Percentiles rank a stretch among this genome's conserved stretches.
Conservation (phyloP, 164 flowering plant species). For the Magnolia sinica region DNA sequence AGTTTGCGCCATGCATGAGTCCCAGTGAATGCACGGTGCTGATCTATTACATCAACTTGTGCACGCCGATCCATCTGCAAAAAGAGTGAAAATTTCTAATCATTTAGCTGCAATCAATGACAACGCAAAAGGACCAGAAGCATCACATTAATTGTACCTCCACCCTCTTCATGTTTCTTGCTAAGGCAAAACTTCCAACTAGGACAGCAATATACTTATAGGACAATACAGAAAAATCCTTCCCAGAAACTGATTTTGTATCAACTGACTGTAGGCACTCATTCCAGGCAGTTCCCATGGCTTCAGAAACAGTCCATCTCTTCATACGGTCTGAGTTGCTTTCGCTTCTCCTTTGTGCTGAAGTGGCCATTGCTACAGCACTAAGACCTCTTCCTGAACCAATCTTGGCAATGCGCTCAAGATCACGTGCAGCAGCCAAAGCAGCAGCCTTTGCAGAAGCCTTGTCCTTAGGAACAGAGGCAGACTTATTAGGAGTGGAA, state of each 20-base stretch:
- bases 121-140: constrained; percentile 1
- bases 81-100: neutral
- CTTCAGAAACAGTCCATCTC: constrained; percentile 92
- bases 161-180: constrained; percentile 87
- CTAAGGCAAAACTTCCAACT: constrained; percentile 96
- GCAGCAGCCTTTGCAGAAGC: constrained; percentile 99
- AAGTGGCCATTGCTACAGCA: constrained; percentile 99
- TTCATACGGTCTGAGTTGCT: constrained; percentile 80
- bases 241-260: constrained; percentile 87
- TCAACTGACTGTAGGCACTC: constrained; percentile 92
- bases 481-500: constrained; percentile 50
- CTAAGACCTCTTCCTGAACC: constrained; percentile 99
- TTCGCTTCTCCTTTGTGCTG: constrained; percentile 80
- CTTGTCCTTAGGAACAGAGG: constrained; percentile 69
- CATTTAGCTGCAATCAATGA: neutral
- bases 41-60: constrained; percentile 63
- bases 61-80: constrained; percentile 83
- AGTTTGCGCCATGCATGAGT: constrained; percentile 91
- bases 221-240: constrained; percentile 83
- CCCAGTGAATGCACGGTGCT: constrained; percentile 57
- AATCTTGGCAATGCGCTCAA: constrained; percentile 92
- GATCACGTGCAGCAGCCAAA: constrained; percentile 98
- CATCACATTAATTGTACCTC: constrained; percentile 50
- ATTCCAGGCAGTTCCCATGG: constrained; percentile 98
- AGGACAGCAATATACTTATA: constrained; percentile 91